Percentiles rank a stretch among this genome's conserved stretches.
phyloP scores from a whole-genome alignment of 345 rosid genomes.

The Rhodamnia argentea region DNA sequence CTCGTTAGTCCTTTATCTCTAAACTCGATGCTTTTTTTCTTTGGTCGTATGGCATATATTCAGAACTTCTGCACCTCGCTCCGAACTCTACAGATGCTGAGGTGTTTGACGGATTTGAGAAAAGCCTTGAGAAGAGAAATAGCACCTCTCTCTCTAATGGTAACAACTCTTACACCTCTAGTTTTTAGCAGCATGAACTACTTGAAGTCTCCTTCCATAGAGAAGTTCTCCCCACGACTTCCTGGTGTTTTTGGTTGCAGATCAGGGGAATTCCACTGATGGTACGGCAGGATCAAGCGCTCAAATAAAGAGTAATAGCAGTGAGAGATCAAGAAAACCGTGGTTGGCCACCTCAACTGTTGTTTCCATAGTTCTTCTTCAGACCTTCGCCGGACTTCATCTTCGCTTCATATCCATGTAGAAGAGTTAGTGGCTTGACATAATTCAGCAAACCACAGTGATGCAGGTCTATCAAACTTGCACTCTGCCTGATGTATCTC shows the following conservation, averaged over 20 bases:
- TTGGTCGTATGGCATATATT: background rate
- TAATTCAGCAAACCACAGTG: background rate
- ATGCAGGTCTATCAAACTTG: background rate
- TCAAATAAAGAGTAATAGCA: background rate
- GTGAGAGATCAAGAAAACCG: background rate
- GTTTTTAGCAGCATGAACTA: background rate
- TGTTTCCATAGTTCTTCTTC: background rate
- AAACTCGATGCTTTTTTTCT: background rate
- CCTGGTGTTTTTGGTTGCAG: background rate
- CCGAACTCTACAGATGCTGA: conserved; percentile 60
- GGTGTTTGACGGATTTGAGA: conserved; percentile 48
- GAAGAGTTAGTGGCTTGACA: background rate
- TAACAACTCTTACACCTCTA: background rate
- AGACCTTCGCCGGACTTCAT: background rate
- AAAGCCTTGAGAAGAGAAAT: conserved; percentile 10
- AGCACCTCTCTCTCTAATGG: background rate
- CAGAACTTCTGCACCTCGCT: conserved; percentile 56
- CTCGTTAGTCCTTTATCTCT: background rate
- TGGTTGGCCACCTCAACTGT: background rate
- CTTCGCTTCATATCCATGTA: background rate
- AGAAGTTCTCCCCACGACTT: background rate
- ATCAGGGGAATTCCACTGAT: background rate
- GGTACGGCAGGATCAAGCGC: background rate
- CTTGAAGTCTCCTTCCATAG: background rate
- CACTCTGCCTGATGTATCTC: background rate